These are phyloP conservation scores for Saccharomyces hybrid DNA, from an alignment of 1,139 yeast genomes.

Conservation along the genomic window DNA sequence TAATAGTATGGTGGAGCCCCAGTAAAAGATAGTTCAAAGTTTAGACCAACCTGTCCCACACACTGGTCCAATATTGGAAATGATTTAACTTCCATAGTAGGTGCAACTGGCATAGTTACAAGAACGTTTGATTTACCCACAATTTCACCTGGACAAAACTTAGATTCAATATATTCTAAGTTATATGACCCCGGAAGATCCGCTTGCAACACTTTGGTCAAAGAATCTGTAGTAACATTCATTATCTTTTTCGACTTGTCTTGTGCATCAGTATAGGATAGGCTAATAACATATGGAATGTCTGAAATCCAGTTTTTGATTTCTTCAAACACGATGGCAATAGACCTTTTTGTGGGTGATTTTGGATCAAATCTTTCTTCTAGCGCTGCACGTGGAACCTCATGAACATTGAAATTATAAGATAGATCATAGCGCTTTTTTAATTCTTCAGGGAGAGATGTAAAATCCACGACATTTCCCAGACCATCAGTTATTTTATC, in stretches of 20 bases:
- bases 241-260: slow-evolving; percentile 29
- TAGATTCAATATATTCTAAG: slow-evolving; percentile 46
- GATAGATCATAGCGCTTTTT: slow-evolving; percentile 41
- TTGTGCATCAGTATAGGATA: slow-evolving; percentile 35
- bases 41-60: slow-evolving; percentile 85
- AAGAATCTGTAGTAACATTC: slow-evolving; percentile 10
- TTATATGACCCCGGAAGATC: slow-evolving; percentile 58
- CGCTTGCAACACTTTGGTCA: slow-evolving; percentile 14
- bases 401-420: slow-evolving; percentile 55
- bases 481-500: slow-evolving; percentile 65
- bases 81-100: slow-evolving; percentile 46
- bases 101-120: slow-evolving; percentile 47
- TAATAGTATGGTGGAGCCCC: slow-evolving; percentile 82
- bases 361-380: slow-evolving; percentile 34
- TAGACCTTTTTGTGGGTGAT: slow-evolving; percentile 38
- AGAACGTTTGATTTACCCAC: slow-evolving; percentile 40
- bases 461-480: slow-evolving; percentile 60
- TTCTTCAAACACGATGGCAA: slow-evolving; percentile 34
- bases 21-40: slow-evolving; percentile 53
- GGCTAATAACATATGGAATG: slow-evolving; percentile 31
- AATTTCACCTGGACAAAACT: slow-evolving; percentile 58
- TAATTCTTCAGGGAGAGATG: slow-evolving; percentile 25
- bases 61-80: slow-evolving; percentile 73
- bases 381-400: slow-evolving; percentile 47
- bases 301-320: slow-evolving; percentile 16